Base-by-base conservation (phyloP, 2,329 filamentous ascomycete species). In the Xylaria multiplex region DNA sequence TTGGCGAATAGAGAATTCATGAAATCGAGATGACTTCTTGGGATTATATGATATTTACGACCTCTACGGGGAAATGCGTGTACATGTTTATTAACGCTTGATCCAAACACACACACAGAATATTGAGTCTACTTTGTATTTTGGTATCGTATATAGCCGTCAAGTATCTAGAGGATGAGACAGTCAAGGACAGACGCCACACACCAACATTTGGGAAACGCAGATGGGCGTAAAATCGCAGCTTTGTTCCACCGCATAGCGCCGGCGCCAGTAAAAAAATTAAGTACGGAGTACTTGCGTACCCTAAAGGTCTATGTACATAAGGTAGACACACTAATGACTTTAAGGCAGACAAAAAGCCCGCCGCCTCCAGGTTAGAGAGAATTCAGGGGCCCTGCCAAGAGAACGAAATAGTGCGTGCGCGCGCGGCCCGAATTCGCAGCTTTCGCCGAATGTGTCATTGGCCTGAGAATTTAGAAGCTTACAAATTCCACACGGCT, bases 391-490 rank as follows among this genome's bases (percentile, higher is more conserved):
- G n/a, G 22, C 5, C 27, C 43, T 46, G 43, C 43, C 43, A 46
- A 46, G 35, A 30, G 59, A 56, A 24, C 27, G 2, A 59, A 14
- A 32, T 35, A 52, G 57, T 9, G 19, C 22, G 30, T 32, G 27
- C 5, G 27, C 27, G 27, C 27, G 27, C 32, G 35, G 30, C 61
- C 62, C 52, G 57, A 62, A 43, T 56, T 65, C 57, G 62, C 65
- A 57, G 60, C 35, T 45, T 27, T 27, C 49, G 61, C 68, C 68
- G 68, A 50, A 67, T 70, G 68, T 67, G 68, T 70, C 68, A 70
- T 35, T 60, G 46, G 57, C 58, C 64, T 50, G 14, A 16, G 48
- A 7, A 24, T 37, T 9, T 8, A 37, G 22, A 50, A 55, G 58
- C 55, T 61, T 56, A 56, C 57, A 61, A 61, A 61, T 64, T 54